These are phyloP conservation scores for Colletotrichum trifolii DNA, from an alignment of 2,329 filamentous ascomycete genomes.

Conservation along the genomic window DNA sequence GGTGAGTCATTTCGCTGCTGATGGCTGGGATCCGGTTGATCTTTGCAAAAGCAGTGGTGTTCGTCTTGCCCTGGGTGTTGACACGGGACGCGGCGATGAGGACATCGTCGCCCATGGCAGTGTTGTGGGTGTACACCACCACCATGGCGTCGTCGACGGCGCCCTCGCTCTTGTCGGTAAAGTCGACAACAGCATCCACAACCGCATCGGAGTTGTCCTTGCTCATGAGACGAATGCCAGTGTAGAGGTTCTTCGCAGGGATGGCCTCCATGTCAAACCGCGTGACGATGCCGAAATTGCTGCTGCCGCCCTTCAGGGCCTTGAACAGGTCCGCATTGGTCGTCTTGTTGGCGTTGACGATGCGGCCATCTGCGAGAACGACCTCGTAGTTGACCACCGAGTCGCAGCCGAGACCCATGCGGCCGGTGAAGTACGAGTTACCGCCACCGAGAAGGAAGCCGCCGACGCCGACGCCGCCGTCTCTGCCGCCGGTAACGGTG, in stretches of 20 bases:
- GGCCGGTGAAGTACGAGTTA: slow-evolving; percentile 58
- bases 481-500: slow-evolving; percentile 56
- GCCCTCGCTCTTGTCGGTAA: slow-evolving; percentile 53
- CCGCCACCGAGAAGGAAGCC: slow-evolving; percentile 60
- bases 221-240: slow-evolving; percentile 30
- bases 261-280: slow-evolving; percentile 43
- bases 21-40: slow-evolving; percentile 11
- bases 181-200: slow-evolving; percentile 47
- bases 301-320: slow-evolving; percentile 60
- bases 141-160: slow-evolving; percentile 41
- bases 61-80: slow-evolving; percentile 35
- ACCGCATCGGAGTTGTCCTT: slow-evolving; percentile 34
- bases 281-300: slow-evolving; percentile 58
- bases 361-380: slow-evolving; percentile 54
- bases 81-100: slow-evolving; percentile 37
- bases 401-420: slow-evolving; percentile 58
- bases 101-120: slow-evolving; percentile 25
- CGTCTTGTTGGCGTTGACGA: slow-evolving; percentile 52
- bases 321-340: slow-evolving; percentile 56
- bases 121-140: slow-evolving; percentile 42
- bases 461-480: slow-evolving; percentile 54
- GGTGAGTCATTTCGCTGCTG: slow-evolving; percentile 4
- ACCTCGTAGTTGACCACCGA: slow-evolving; percentile 56
- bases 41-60: slow-evolving; percentile 15
- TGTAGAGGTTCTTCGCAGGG: slow-evolving; percentile 29